Evolutionary conservation across 2,329 filamentous ascomycete genomes (phyloP), one percentile per base, ranked within the genome.

Genomic region (Hirsutella minnesotensis): DNA sequence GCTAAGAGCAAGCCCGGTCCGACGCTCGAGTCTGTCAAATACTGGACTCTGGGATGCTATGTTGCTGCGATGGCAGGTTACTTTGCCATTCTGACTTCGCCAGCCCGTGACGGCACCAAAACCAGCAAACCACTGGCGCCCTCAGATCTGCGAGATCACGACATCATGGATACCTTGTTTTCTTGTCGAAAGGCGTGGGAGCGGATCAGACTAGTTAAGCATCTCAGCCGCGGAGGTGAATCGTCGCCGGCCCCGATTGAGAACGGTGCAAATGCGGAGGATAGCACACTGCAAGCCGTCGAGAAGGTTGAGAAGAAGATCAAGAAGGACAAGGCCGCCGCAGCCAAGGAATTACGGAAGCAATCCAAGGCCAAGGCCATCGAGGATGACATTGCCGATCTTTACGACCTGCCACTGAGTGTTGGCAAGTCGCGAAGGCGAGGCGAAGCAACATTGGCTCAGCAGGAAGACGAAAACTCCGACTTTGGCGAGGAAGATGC

Each of bases 401-500:
- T 94, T 15, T 78, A 82, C 41, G 67, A 73, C 29, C 67, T 92
- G 20, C 60, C 66, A 15, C 66, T 78, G 45, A 67, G 65, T 43
- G 50, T 64, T 46, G 74, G 70, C 56, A 69, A 67, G 49, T 64
- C 66, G n/a, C 18, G n/a, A 42, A 71, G 27, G 20, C 4, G 19
- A 27, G 7, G 7, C 67, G 47, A 55, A 56, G 21, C 56, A 34
- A 43, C 49, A 9, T 51, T 51, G 9, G 53, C 51, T 16, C 71
- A 75, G 27, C 59, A 58, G 20, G 60, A 64, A 20, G 75, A 75
- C 41, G 77, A 83, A 47, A 76, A 86, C 53, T 94, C 88, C 3
- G 92, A 98, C 67, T 90, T 98, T 58, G 92, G 90, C 53, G 92
- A 98, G 55, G 88, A 95, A 59, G 82, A 86, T 15, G 67, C 71